Base-by-base conservation (phyloP, 257 asterid species). In the Cinchona pubescens region DNA sequence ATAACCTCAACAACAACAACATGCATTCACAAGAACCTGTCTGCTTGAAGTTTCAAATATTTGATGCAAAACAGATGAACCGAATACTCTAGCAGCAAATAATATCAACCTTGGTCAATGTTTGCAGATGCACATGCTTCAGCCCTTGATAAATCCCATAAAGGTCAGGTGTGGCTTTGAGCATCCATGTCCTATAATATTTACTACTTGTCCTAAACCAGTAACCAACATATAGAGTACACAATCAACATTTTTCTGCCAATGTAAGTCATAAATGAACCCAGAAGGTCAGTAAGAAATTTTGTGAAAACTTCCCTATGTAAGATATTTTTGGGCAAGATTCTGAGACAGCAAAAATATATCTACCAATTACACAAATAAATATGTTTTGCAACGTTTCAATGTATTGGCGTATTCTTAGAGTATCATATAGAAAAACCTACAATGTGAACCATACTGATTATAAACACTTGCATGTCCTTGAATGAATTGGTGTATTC, bases 101-200 rank as follows among this genome's bases (percentile, higher is more conserved):
- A 74, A 64, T 77, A 82, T 89, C 73, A 74, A 94, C 99, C 99
- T 88, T 92, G 75, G 98, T 92, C 77, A 95, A 79, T 66, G 98
- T 95, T 78, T 89, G 99, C 78, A 95, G 90, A 90, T 95, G 99
- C 67, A 92, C 97, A 77, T 95, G 92, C 76, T 92, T 91, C 65
- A 95, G 90, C 80, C 92, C 89, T 82, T 92, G 96, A 86, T 95
- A 92, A 79, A 95, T 95, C 81, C 96, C 98, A 21, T 81, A 77
- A 79, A 95, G 97, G 79, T 95, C 99, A 68, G 88, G 49, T 48
- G 90, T 89, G 27, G 96, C 80, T 83, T n/a, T n/a, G n/a, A n/a
- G n/a, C n/a, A n/a, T n/a, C n/a, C n/a, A n/a, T n/a, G n/a, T n/a
- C n/a, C n/a, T n/a, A n/a, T n/a, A n/a, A n/a, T n/a, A n/a, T n/a